Evolutionary conservation across 805 yeast genomes (phyloP).

Genomic region (Teunomyces barrocoloradensis): DNA sequence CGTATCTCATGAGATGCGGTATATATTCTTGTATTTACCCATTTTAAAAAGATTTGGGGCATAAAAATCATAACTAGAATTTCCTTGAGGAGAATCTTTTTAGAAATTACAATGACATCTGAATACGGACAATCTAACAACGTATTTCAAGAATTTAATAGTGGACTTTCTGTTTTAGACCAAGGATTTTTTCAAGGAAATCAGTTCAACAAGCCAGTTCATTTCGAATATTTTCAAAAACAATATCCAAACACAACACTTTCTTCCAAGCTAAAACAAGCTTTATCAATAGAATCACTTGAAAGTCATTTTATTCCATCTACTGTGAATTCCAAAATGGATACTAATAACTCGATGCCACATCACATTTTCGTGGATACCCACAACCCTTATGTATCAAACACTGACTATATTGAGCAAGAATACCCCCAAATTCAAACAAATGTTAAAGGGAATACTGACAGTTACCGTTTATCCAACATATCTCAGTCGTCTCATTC

Average conservation of each 20-base stretch:
- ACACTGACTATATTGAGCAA: not conserved
- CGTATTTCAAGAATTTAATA: not conserved
- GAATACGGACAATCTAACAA: not conserved
- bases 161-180: not conserved
- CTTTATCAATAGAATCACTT: not conserved
- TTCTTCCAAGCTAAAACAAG: not conserved
- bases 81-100: not conserved
- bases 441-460: not conserved
- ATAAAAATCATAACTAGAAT: not conserved
- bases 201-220: not conserved
- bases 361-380: not conserved
- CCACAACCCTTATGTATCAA: not conserved
- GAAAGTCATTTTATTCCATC: not conserved
- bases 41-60: not conserved
- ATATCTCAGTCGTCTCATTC: slow-evolving; percentile 8
- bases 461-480: not conserved
- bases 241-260: not conserved
- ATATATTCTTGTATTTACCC: not conserved
- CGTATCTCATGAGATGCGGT: not conserved
- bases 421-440: not conserved
- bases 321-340: not conserved
- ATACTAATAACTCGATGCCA: not conserved
- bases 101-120: not conserved
- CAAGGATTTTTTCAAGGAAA: not conserved
- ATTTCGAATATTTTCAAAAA: not conserved